These are phyloP conservation scores for Acanthamoeba lenticulata DNA, from an alignment of 208 protist genomes.

Conservation along the genomic window DNA sequence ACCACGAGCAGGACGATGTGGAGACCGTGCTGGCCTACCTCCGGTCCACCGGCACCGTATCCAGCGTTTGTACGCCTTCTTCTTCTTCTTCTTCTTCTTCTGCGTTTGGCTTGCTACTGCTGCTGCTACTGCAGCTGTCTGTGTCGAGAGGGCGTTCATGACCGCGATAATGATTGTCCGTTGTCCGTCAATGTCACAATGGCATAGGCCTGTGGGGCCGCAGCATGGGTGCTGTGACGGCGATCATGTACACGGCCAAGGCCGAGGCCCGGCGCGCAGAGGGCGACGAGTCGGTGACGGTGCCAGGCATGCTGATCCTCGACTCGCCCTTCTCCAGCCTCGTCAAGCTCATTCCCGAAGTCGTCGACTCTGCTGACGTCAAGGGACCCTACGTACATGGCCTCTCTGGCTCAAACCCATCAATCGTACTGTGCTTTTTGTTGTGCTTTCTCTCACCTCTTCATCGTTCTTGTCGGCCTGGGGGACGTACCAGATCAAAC, in stretches of 20 bases:
- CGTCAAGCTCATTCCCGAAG: constrained; percentile 42
- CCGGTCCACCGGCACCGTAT: neutral
- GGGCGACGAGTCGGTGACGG: neutral
- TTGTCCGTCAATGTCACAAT: neutral
- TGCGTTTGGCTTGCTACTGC: neutral
- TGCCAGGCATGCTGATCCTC: neutral
- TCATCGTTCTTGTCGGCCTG: neutral
- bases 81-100: neutral
- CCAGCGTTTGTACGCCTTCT: neutral
- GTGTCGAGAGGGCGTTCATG: neutral
- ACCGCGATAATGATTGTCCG: neutral
- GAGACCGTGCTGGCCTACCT: constrained; percentile 24
- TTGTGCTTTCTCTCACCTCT: neutral
- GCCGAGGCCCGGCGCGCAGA: neutral
- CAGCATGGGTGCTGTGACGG: constrained; percentile 56
- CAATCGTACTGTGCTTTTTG: neutral
- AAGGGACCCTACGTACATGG: constrained; percentile 2
- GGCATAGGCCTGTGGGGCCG: constrained; percentile 30
- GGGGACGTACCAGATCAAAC: neutral
- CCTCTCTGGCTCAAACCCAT: neutral
- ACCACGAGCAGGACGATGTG: constrained; percentile 48
- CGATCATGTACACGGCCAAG: constrained; percentile 44
- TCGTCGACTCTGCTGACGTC: constrained; percentile 22
- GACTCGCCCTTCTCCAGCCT: constrained; percentile 48
- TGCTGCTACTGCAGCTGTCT: neutral